These are phyloP conservation scores for Cladophialophora carrionii DNA, from an alignment of 2,329 filamentous ascomycete genomes.

Conservation along the genomic window DNA sequence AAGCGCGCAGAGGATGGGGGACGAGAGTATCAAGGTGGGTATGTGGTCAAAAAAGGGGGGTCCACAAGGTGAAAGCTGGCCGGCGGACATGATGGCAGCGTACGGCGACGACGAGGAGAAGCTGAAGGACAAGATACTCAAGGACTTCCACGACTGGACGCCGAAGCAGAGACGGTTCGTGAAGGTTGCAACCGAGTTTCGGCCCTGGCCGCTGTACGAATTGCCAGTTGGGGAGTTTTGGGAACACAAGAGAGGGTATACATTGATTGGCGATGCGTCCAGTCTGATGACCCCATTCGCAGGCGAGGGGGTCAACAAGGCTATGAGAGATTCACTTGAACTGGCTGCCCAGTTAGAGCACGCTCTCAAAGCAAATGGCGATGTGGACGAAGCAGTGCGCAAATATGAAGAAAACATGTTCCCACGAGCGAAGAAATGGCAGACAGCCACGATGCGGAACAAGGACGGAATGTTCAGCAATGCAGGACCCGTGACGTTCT, in stretches of 20 bases:
- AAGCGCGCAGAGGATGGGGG: constrained; percentile 36
- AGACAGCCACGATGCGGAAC: constrained; percentile 38
- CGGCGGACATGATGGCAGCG: constrained; percentile 24
- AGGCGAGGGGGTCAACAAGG: constrained; percentile 42
- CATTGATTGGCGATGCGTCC: constrained; percentile 42
- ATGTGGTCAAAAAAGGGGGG: constrained; percentile 36
- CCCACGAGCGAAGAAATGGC: constrained; percentile 34
- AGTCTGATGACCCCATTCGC: constrained; percentile 42
- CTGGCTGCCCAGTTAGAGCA: constrained; percentile 37
- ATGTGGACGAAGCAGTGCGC: constrained; percentile 36
- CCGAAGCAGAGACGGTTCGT: constrained; percentile 37
- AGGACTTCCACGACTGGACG: constrained; percentile 36
- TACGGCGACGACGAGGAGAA: constrained; percentile 23
- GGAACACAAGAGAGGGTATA: constrained; percentile 39
- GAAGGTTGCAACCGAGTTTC: constrained; percentile 30
- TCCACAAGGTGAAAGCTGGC: constrained; percentile 36
- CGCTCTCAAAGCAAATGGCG: constrained; percentile 19
- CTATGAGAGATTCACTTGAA: constrained; percentile 41
- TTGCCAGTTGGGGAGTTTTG: constrained; percentile 38
- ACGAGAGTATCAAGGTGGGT: constrained; percentile 39
- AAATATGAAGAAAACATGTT: constrained; percentile 40
- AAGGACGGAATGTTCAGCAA: constrained; percentile 38
- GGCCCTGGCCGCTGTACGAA: constrained; percentile 36
- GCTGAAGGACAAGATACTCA: constrained; percentile 34
- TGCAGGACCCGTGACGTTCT: constrained; percentile 30